These are phyloP conservation scores for Naegleria gruberi DNA, from an alignment of 208 protist species.

Conservation along the genomic window DNA sequence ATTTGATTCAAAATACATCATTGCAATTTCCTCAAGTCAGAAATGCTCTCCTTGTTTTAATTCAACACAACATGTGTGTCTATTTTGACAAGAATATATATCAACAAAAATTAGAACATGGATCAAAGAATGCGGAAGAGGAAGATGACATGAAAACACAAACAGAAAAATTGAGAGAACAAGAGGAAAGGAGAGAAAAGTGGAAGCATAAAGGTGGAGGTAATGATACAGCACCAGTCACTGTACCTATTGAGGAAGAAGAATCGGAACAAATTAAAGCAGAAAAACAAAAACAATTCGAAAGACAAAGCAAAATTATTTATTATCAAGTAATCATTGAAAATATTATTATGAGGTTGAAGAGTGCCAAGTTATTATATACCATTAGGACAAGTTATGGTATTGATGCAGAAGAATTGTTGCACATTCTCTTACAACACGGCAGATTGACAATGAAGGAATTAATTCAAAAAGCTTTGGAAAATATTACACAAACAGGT, in stretches of 20 bases:
- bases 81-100: background rate
- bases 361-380: background rate
- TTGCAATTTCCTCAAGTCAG: background rate
- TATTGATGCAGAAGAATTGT: background rate
- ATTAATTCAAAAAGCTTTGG: background rate
- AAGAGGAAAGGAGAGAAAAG: background rate
- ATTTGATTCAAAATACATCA: background rate
- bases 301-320: background rate
- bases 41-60: background rate
- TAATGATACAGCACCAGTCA: background rate
- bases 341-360: constrained; percentile 1
- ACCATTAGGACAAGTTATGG: background rate
- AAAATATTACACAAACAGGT: background rate
- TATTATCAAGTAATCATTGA: constrained; percentile 20
- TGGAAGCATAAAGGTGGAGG: background rate
- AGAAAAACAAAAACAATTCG: background rate
- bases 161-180: background rate
- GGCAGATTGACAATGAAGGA: background rate
- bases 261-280: background rate
- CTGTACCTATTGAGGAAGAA: background rate
- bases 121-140: background rate
- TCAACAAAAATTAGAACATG: background rate
- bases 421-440: background rate
- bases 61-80: constrained; percentile 12
- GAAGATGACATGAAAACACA: background rate